These are phyloP conservation scores for Crithidia sp. DNA, from an alignment of 208 protist species.

Conservation along the genomic window DNA sequence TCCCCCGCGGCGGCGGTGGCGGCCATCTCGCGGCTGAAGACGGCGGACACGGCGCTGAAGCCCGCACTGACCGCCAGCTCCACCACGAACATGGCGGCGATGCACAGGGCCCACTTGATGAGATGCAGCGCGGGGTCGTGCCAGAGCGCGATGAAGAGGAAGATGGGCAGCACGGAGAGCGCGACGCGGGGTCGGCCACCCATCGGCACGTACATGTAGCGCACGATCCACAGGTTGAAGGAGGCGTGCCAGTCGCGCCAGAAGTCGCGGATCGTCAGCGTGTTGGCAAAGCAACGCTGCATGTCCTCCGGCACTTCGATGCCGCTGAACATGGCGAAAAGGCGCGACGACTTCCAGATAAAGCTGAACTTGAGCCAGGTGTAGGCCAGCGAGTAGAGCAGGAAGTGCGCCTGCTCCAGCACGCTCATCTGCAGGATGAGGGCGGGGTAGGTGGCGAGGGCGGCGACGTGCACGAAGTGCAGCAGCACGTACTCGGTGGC, in stretches of 20 bases:
- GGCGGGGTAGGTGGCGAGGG: conserved; percentile 47
- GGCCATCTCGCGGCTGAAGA: conserved; percentile 35
- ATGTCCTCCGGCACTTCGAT: conserved; percentile 92
- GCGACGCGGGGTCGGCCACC: conserved; percentile 64
- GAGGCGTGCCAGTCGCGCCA: conserved; percentile 94
- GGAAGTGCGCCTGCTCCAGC: conserved; percentile 80
- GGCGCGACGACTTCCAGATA: conserved; percentile 89
- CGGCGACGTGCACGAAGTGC: conserved; percentile 60
- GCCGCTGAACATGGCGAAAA: conserved; percentile 82
- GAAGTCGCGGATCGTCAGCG: conserved; percentile 86
- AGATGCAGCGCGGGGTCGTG: conserved; percentile 86
- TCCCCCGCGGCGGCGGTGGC: background rate
- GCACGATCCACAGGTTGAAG: conserved; percentile 94
- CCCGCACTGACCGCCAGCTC: conserved; percentile 52
- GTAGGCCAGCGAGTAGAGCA: conserved; percentile 66
- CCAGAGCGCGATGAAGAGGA: conserved; percentile 95
- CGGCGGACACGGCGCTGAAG: conserved; percentile 18
- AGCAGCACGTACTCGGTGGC: conserved; percentile 27
- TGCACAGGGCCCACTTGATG: conserved; percentile 72
- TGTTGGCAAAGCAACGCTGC: conserved; percentile 87
- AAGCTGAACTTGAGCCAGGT: conserved; percentile 92
- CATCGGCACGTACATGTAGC: conserved; percentile 95
- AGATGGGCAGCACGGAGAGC: conserved; percentile 86
- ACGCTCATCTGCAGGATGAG: conserved; percentile 82
- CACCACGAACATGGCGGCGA: conserved; percentile 53